Percentiles rank a stretch among this genome's conserved stretches.
These are phyloP conservation scores for Schizochytrium sp. DNA, from an alignment of 108 stramenopile species.

Conservation along the genomic window DNA sequence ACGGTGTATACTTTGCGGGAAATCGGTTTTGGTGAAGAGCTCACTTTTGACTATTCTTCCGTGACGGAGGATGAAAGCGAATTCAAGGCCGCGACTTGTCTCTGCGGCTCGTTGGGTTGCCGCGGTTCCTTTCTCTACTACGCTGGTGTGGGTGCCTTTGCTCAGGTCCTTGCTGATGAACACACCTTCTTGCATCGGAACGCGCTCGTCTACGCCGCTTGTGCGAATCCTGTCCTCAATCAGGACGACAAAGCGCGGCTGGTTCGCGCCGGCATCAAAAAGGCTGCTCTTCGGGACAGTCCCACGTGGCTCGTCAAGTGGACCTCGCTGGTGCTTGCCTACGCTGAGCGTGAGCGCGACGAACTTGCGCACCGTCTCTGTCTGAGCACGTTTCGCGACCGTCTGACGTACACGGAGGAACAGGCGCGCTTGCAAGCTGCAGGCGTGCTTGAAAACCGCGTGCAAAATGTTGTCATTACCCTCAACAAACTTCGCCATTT, in stretches of 20 bases:
- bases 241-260: neutral
- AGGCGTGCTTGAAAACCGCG: neutral
- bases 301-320: constrained; percentile 27
- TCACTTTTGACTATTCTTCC: constrained; percentile 25
- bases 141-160: constrained; percentile 21
- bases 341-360: neutral
- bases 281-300: constrained; percentile 7
- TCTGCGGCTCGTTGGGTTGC: constrained; percentile 22
- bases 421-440: neutral
- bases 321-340: constrained; percentile 2
- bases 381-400: neutral
- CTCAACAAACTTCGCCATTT: neutral
- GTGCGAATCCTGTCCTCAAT: neutral
- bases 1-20: constrained; percentile 23
- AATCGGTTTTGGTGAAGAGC: constrained; percentile 25
- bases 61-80: constrained; percentile 26
- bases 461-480: neutral
- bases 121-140: constrained; percentile 27
- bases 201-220: neutral
- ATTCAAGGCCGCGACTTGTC: constrained; percentile 24
- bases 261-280: constrained; percentile 6
- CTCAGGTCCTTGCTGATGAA: constrained; percentile 22
- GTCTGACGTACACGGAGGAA: neutral
- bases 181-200: neutral
- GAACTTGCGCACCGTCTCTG: neutral